phyloP scores from a whole-genome alignment of 352 stramenopile genomes.

The Phytopythium helicoides region DNA sequence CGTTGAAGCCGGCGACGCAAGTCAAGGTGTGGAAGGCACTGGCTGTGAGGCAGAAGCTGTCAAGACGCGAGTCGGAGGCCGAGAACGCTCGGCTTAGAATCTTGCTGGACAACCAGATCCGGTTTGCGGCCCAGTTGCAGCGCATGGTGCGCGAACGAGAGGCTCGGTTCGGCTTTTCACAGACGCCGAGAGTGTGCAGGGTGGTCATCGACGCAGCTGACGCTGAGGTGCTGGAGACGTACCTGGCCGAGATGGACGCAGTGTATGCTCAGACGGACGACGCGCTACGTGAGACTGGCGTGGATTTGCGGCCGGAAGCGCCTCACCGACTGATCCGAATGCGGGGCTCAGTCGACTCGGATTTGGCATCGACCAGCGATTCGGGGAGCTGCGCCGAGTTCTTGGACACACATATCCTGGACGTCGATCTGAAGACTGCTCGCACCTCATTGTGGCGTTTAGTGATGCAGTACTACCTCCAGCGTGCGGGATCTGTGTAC shows the following conservation, averaged over 20 bases:
- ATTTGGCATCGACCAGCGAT: background rate
- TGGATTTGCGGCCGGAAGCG: background rate
- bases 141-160: background rate
- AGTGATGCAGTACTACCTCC: background rate
- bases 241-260: background rate
- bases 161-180: too few species aligned
- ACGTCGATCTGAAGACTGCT: background rate
- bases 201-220: background rate
- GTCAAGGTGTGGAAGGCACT: background rate
- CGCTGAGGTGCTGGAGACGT: background rate
- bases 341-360: too few species aligned
- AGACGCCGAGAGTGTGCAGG: background rate
- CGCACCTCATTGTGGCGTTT: background rate
- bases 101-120: conserved; percentile 2
- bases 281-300: background rate
- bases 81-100: conserved; percentile 1
- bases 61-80: background rate
- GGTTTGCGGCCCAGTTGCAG: conserved; percentile 2
- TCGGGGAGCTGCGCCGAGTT: background rate
- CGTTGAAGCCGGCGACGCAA: background rate
- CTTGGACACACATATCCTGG: background rate
- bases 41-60: background rate
- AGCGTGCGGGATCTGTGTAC: conserved; percentile 1
- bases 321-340: background rate
- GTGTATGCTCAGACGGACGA: background rate